Base-by-base conservation (phyloP, 495 filamentous ascomycete genomes). In the Podospora anserina region DNA sequence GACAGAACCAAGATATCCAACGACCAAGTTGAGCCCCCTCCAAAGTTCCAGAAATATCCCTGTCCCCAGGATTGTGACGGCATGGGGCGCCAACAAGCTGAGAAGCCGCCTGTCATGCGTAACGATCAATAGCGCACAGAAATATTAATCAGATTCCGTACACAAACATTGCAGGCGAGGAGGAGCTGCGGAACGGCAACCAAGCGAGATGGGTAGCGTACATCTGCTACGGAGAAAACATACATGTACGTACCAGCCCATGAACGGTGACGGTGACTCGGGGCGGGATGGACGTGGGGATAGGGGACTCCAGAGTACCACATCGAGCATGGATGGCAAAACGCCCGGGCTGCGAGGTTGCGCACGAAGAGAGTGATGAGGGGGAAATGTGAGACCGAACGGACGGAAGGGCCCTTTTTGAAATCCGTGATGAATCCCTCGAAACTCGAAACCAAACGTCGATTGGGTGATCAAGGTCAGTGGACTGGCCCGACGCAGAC, bases 391-490 rank as follows among this genome's bases (percentile, higher is more conserved):
- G 70, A 72, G 70, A 75, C 68, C 62, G 39, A 56, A 64, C 62
- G 65, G 59, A 64, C 68, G 27, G 61, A 72, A 68, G 65, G 59
- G 57, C 49, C 63, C 39, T 49, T 49, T 27, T 61, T 20, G 11
- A 34, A 11, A 57, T 57, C 23, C 63, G 63, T 44, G 63, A 53
- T 44, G 63, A 53, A 63, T 66, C 63, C 66, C 27, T 32, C 61
- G 53, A 66, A 61, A 63, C 64, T 63, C 64, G 65, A 74, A 76
- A 76, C 74, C 68, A 76, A 76, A 76, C 72, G 62, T 63, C 61
- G 61, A 69, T 66, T 67, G 57, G 57, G 18, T 30, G 71, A 74
- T 75, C 73, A 64, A 64, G 53, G 64, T 66, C 15, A 23, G 34
- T 34, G 27, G 63, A 16, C 57, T 28, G 44, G 20, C 44, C n/a